Evolutionary conservation across 2,329 filamentous ascomycete genomes (phyloP).

Genomic region (Beauveria sp.): DNA sequence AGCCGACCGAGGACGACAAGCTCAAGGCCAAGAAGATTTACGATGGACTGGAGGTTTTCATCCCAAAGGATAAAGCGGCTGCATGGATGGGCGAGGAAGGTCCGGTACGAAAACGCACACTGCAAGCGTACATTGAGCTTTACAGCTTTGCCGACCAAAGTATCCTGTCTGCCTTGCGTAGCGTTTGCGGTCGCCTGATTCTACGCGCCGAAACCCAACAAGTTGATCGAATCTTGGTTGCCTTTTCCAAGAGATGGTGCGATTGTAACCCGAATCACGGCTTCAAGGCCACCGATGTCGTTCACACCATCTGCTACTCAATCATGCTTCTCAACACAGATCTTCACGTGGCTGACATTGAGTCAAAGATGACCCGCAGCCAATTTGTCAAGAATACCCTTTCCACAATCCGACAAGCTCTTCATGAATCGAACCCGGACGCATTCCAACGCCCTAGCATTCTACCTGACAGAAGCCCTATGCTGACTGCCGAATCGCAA

Average conservation of each 20-base stretch:
- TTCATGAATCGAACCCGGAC: conserved; percentile 63
- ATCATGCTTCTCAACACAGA: conserved; percentile 94
- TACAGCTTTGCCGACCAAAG: conserved; percentile 81
- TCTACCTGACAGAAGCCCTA: conserved; percentile 36
- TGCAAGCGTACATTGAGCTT: conserved; percentile 80
- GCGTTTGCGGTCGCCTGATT: conserved; percentile 72
- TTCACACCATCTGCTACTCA: conserved; percentile 96
- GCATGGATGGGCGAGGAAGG: conserved; percentile 80
- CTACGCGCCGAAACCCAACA: conserved; percentile 93
- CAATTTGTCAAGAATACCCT: conserved; percentile 97
- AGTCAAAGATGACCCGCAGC: conserved; percentile 88
- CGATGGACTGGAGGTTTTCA: conserved; percentile 74
- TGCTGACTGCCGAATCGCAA: conserved; percentile 26
- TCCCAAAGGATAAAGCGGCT: conserved; percentile 71
- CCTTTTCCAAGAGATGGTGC: conserved; percentile 86
- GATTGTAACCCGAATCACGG: conserved; percentile 87
- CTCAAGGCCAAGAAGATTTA: conserved; percentile 77
- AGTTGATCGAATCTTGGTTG: conserved; percentile 86
- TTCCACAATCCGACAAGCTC: conserved; percentile 73
- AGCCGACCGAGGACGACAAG: conserved; percentile 60
- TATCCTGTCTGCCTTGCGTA: conserved; percentile 69
- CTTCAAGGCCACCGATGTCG: conserved; percentile 85
- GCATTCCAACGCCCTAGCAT: conserved; percentile 54
- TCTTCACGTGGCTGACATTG: conserved; percentile 88
- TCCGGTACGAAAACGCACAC: conserved; percentile 47